Conservation (phyloP, 192 early-diverging fungal species). For the Chytriomyces confervae region DNA sequence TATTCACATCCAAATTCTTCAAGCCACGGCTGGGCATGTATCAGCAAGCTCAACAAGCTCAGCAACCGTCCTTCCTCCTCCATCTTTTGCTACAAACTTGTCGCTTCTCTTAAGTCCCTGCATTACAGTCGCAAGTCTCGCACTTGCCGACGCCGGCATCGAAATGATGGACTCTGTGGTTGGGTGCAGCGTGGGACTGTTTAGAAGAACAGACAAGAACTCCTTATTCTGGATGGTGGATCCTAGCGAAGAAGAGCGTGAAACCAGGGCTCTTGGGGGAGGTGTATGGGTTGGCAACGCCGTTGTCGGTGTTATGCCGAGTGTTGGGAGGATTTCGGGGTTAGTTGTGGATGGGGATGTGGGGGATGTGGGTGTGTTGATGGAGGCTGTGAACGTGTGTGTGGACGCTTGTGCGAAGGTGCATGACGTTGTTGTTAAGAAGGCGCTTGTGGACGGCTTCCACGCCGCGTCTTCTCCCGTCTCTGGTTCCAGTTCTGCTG, state of each 20-base stretch:
- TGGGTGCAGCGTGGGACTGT: slow-evolving; percentile 69
- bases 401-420: slow-evolving; percentile 80
- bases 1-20: slow-evolving; percentile 71
- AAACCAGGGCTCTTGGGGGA: slow-evolving; percentile 16
- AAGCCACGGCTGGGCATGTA: slow-evolving; percentile 58
- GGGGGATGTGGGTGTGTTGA: slow-evolving; percentile 28
- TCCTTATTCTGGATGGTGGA: slow-evolving; percentile 40
- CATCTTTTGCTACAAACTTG: slow-evolving; percentile 33
- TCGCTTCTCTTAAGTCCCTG: slow-evolving; percentile 65
- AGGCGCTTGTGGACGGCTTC: slow-evolving; percentile 7
- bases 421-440: slow-evolving; percentile 50
- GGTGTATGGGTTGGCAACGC: slow-evolving; percentile 59
- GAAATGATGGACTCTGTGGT: slow-evolving; percentile 85
- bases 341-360: slow-evolving; percentile 75
- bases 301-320: slow-evolving; percentile 81
- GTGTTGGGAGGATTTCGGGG: slow-evolving; percentile 78
- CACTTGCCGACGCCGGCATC: slow-evolving; percentile 82
- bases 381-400: slow-evolving; percentile 72
- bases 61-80: neutral
- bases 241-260: slow-evolving; percentile 63
- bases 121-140: slow-evolving; percentile 62
- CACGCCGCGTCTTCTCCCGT: neutral
- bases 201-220: neutral
- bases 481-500: neutral
- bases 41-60: slow-evolving; percentile 43